Conservation (phyloP, 306 rosid species). For the Cucumis sativus region Cucumber_9930_V3 NC_026659.2:5028501-5029000, state of each 20-base stretch:
- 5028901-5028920: constrained; percentile 10
- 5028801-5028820: not conserved
- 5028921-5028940: constrained; percentile 66
- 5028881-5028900: constrained; percentile 13
- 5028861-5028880: not conserved
- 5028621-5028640: not conserved
- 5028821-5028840: not conserved
- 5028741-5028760: not conserved
- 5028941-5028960: constrained; percentile 89
- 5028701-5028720: not conserved
- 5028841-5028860: not conserved
- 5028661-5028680: not conserved
- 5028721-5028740: not conserved
- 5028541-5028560: not conserved
- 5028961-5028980: constrained; percentile 87
- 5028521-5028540: not conserved
- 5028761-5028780: not conserved
- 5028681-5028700: not conserved
- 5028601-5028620: not conserved
- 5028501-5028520: not conserved
- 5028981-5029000: constrained; percentile 88
- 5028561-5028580: not conserved
- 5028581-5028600: not conserved
- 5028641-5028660: not conserved
- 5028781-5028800: not conserved